These are phyloP conservation scores for Candida rishiriensis DNA, from an alignment of 805 yeast species.

Conservation along the genomic window DNA sequence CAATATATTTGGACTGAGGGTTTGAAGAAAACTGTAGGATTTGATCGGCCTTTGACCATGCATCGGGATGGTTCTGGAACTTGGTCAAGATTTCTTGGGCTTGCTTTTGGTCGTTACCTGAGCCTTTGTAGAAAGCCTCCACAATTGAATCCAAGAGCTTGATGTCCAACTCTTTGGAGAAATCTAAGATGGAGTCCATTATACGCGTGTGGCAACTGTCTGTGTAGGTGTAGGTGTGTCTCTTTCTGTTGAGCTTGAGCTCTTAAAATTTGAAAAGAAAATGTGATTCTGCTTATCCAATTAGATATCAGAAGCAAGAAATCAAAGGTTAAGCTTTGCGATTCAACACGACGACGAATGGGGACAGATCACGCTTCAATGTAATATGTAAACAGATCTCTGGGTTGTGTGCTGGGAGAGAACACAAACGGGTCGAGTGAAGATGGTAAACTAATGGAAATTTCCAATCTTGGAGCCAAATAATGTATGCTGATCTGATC, in stretches of 20 bases:
- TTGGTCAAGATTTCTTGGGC: slow-evolving; percentile 70
- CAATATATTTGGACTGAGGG: slow-evolving; percentile 89
- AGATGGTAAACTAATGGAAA: no score
- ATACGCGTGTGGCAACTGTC: not conserved
- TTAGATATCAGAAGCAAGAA: no score
- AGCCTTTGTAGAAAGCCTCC: slow-evolving; percentile 74
- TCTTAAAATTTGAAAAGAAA: not conserved
- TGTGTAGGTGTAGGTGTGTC: no score
- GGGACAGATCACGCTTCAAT: no score
- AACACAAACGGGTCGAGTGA: no score
- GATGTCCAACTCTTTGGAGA: slow-evolving; percentile 78
- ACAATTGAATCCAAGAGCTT: slow-evolving; percentile 78
- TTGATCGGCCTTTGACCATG: slow-evolving; percentile 93
- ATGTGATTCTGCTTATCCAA: no score
- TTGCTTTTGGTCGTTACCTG: slow-evolving; percentile 65
- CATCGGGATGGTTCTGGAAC: slow-evolving; percentile 91
- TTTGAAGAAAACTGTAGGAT: slow-evolving; percentile 74
- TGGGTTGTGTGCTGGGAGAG: no score
- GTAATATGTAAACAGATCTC: no score
- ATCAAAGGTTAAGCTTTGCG: no score
- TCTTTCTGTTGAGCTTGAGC: not conserved
- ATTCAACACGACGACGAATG: no score
- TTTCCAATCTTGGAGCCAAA: no score
- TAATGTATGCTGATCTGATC: no score
- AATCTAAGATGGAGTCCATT: slow-evolving; percentile 89